These are phyloP conservation scores for Kalmanozyma brasiliensis DNA, from an alignment of 1,284 basidiomycete genomes.

Conservation along the genomic window DNA sequence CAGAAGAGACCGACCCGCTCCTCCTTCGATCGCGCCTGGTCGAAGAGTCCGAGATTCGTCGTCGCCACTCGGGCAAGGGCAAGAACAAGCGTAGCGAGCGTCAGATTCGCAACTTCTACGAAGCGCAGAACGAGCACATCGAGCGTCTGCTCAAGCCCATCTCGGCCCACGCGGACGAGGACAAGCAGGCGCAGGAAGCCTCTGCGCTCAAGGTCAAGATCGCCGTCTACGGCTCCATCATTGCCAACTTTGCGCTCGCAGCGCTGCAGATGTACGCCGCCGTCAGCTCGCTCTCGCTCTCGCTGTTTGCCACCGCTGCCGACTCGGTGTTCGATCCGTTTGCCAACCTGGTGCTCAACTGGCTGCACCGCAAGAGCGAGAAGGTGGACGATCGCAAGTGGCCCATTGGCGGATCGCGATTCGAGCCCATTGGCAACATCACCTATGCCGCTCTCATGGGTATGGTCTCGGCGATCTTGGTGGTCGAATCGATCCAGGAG, in stretches of 20 bases:
- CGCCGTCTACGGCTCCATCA: slow-evolving; percentile 83
- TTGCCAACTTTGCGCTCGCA: slow-evolving; percentile 74
- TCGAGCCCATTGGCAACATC: slow-evolving; percentile 82
- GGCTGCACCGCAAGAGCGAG: slow-evolving; percentile 80
- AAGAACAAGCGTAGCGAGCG: slow-evolving; percentile 67
- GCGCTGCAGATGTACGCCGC: slow-evolving; percentile 77
- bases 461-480: slow-evolving; percentile 83
- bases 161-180: slow-evolving; percentile 82
- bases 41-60: slow-evolving; percentile 67
- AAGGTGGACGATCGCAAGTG: slow-evolving; percentile 83
- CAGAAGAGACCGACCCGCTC: slow-evolving; percentile 68
- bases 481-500: slow-evolving; percentile 82
- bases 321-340: slow-evolving; percentile 90
- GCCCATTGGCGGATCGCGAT: slow-evolving; percentile 88
- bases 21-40: slow-evolving; percentile 69
- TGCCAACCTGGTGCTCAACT: slow-evolving; percentile 86
- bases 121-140: slow-evolving; percentile 88
- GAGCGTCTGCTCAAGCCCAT: slow-evolving; percentile 84
- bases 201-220: slow-evolving; percentile 75
- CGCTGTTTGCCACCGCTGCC: slow-evolving; percentile 87
- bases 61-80: slow-evolving; percentile 65
- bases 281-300: slow-evolving; percentile 83
- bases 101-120: slow-evolving; percentile 77
- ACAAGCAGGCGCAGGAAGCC: slow-evolving; percentile 75
- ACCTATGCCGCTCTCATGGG: slow-evolving; percentile 75